These are phyloP conservation scores for Leccinum ponderosum DNA, from an alignment of 1,284 basidiomycete species.

Conservation along the genomic window DNA sequence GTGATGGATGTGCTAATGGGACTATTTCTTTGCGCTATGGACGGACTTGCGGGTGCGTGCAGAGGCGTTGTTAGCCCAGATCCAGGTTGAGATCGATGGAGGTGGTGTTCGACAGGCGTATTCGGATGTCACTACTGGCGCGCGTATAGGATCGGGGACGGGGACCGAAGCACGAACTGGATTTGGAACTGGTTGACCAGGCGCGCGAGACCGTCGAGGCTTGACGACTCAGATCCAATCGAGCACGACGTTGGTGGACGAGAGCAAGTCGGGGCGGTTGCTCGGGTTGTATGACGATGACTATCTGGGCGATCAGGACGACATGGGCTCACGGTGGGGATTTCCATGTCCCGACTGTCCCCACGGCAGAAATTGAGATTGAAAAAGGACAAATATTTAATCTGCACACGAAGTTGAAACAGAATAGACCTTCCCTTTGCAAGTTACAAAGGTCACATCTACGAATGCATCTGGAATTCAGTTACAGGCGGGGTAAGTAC, in stretches of 20 bases:
- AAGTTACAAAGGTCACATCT: too few species aligned
- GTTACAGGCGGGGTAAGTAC: too few species aligned
- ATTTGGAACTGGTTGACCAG: conserved; percentile 42
- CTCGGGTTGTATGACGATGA: conserved; percentile 65
- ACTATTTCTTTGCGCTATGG: not conserved
- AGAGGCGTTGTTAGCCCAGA: conserved; percentile 43
- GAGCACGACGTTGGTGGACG: conserved; percentile 52
- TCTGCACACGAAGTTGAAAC: too few species aligned
- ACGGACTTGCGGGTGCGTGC: conserved; percentile 41
- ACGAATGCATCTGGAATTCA: too few species aligned
- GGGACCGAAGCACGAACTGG: not conserved
- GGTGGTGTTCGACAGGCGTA: conserved; percentile 26
- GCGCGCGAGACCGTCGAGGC: conserved; percentile 57
- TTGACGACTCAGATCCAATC: conserved; percentile 52
- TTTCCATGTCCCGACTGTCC: too few species aligned
- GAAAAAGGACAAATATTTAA: too few species aligned
- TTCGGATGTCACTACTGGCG: not conserved
- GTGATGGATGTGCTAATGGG: not conserved
- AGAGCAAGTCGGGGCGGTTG: conserved; percentile 60
- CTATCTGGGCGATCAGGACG: too few species aligned
- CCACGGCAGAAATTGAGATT: too few species aligned
- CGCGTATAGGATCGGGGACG: not conserved
- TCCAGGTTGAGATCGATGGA: conserved; percentile 35
- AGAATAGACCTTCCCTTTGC: too few species aligned
- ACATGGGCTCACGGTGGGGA: too few species aligned